These are phyloP conservation scores for Suillus paluster DNA, from an alignment of 768 basidiomycete genomes.

Conservation along the genomic window DNA sequence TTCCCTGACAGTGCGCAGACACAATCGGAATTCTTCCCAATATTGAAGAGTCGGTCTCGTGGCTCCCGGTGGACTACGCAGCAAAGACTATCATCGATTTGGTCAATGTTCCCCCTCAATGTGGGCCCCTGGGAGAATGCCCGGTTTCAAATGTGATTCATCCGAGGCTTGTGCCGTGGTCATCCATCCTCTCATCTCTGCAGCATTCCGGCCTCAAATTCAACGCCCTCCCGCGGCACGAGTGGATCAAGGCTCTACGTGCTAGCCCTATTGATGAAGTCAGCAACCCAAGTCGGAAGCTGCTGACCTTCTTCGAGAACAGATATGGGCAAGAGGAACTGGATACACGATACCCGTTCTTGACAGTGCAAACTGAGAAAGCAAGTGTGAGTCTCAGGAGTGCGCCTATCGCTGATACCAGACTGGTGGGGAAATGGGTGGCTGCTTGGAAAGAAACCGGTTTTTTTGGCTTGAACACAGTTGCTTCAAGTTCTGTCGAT, in stretches of 20 bases:
- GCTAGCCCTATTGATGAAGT: conserved; percentile 27
- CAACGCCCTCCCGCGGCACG: conserved; percentile 18
- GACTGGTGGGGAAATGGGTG: conserved; percentile 47
- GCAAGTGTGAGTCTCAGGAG: conserved; percentile 23
- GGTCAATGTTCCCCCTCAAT: conserved; percentile 20
- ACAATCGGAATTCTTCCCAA: conserved; percentile 41
- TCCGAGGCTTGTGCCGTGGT: conserved; percentile 34
- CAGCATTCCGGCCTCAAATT: conserved; percentile 38
- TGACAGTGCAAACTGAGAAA: conserved; percentile 13
- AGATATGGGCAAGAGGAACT: conserved; percentile 25
- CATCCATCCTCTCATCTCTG: conserved; percentile 44
- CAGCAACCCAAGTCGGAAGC: conserved; percentile 29
- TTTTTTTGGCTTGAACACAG: conserved; percentile 32
- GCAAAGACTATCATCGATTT: conserved; percentile 53
- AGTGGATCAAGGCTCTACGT: conserved; percentile 28
- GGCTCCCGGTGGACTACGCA: conserved; percentile 59
- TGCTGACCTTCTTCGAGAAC: conserved; percentile 28
- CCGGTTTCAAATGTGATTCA: conserved; percentile 29
- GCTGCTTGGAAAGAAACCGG: conserved; percentile 44
- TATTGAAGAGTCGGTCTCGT: conserved; percentile 39
- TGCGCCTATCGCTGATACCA: conserved; percentile 20
- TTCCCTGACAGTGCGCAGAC: conserved; percentile 43
- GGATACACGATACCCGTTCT: conserved; percentile 14
- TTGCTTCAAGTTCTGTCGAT: not conserved
- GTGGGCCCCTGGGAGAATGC: conserved; percentile 9